A percentile compares a stretch with the other conserved stretches of the same genome.
Conservation (phyloP, 108 stramenopile species). For the Mayamaea pseudoterrestris region DNA sequence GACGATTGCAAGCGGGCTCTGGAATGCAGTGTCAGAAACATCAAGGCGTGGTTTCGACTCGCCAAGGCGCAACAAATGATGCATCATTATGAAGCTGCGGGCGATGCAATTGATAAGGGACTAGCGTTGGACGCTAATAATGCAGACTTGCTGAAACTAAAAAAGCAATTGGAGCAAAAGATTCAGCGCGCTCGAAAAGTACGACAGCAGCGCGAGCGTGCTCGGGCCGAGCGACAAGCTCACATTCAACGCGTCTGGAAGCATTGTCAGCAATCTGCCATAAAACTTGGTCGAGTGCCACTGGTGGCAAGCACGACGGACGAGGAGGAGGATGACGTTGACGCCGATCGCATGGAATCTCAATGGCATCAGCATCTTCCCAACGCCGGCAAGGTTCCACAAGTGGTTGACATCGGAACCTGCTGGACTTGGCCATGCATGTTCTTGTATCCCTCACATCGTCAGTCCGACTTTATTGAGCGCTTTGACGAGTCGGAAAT, state of each 20-base stretch:
- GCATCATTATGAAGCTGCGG: constrained; percentile 71
- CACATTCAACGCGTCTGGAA: constrained; percentile 79
- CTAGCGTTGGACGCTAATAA: constrained; percentile 45
- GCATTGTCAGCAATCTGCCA: constrained; percentile 55
- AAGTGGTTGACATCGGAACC: constrained; percentile 1
- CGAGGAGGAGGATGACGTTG: constrained; percentile 39
- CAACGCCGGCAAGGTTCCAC: constrained; percentile 62
- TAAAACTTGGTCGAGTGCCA: constrained; percentile 61
- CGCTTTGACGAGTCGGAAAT: constrained; percentile 66
- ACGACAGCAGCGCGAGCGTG: constrained; percentile 66
- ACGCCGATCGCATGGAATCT: constrained; percentile 38
- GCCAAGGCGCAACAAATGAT: constrained; percentile 76
- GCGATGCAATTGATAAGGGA: constrained; percentile 70
- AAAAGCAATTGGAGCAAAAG: constrained; percentile 38
- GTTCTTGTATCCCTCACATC: constrained; percentile 78
- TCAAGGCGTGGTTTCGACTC: constrained; percentile 82
- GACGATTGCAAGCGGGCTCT: constrained; percentile 60
- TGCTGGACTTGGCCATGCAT: constrained; percentile 75
- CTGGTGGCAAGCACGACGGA: constrained; percentile 69
- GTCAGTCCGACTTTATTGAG: constrained; percentile 78
- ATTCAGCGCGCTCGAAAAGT: constrained; percentile 51
- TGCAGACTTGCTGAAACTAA: constrained; percentile 52
- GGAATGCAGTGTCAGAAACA: constrained; percentile 45
- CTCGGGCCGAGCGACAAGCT: constrained; percentile 62
- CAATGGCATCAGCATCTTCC: constrained; percentile 82